Evolutionary conservation across 257 asterid genomes (phyloP).

Genomic region (Mitragyna speciosa): DNA sequence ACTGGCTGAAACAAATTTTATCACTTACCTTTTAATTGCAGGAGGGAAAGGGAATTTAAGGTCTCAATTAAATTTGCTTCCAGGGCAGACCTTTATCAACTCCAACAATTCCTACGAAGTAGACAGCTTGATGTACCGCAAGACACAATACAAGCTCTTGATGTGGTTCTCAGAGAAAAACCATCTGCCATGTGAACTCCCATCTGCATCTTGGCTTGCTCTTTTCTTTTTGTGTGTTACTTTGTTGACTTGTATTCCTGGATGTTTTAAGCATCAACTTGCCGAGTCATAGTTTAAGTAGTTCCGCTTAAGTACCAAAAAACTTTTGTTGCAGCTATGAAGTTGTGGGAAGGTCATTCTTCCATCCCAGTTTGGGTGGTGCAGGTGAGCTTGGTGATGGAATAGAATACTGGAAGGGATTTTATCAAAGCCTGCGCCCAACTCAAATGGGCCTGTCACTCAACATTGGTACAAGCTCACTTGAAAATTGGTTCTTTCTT

Average conservation of each 20-base stretch:
- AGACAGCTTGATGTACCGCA: constrained; percentile 62
- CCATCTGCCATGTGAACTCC: constrained; percentile 43
- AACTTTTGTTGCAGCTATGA: constrained; percentile 41
- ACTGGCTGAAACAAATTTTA: background rate
- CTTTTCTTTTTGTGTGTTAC: background rate
- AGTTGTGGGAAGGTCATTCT: constrained; percentile 81
- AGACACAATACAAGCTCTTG: constrained; percentile 72
- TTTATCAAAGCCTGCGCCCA: constrained; percentile 80
- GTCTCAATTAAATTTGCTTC: constrained; percentile 66
- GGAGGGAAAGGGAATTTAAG: constrained; percentile 61
- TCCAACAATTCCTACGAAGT: constrained; percentile 43
- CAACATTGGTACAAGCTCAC: constrained; percentile 51
- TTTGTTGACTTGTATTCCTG: background rate
- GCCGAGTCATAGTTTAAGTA: background rate
- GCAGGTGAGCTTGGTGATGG: constrained; percentile 57
- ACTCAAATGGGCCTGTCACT: constrained; percentile 90
- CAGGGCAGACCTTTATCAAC: constrained; percentile 53
- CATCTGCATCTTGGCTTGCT: background rate
- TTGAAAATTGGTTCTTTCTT: background rate
- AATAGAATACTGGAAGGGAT: constrained; percentile 69
- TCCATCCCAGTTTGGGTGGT: constrained; percentile 33
- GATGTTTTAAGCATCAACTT: background rate
- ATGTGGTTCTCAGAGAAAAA: constrained; percentile 65
- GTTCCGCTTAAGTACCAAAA: background rate
- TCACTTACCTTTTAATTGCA: constrained; percentile 24